Evolutionary conservation across 768 basidiomycete species (phyloP), one percentile per base, ranked within the genome.

Genomic region (Auricularia auricula-judae): DNA sequence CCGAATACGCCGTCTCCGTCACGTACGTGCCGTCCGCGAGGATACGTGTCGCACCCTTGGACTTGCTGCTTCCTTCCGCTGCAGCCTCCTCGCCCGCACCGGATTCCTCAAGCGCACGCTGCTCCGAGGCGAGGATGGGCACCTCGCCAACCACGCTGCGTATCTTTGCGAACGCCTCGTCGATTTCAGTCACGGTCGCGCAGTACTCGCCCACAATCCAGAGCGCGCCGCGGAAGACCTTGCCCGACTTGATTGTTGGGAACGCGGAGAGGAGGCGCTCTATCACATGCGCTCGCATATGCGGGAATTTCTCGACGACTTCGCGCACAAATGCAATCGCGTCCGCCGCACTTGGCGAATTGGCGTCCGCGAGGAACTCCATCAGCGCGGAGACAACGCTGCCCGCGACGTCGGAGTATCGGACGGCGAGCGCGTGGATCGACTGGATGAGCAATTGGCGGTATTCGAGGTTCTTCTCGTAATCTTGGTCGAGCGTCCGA

Each of bases 121-220:
- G 91, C 76, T 97, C 94, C 0, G 89, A 87, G 1, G 96, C 93
- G 58, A 98, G 76, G 63, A 99, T 98, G 4, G 97, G 97, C n/a
- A 99, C 89, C 77, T 99, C 97, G 14, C 97, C 96, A 42, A 99
- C 76, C 14, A 92, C 87, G 71, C 87, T 86, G 64, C 94, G 80
- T 54, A 98, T 80, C 73, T 92, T 90, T 59, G 79, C 78, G 81
- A 97, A 86, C 1, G 86, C 82, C 56, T 75, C 79, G 65, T 86
- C 80, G 66, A 98, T 91, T 65, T 91, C 91, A 3, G 79, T 76
- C 67, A 87, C 84, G 21, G 74, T 74, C 5, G 73, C 69, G 44
- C 91, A 87, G 70, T 98, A 99, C 76, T 98, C 96, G 67, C 97
- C 96, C n/a, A 98, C 81, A 68, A 98, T 97, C 96, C 97, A 98